phyloP scores from a whole-genome alignment of 1,284 basidiomycete genomes.

The Cryptococcus sp. region DNA sequence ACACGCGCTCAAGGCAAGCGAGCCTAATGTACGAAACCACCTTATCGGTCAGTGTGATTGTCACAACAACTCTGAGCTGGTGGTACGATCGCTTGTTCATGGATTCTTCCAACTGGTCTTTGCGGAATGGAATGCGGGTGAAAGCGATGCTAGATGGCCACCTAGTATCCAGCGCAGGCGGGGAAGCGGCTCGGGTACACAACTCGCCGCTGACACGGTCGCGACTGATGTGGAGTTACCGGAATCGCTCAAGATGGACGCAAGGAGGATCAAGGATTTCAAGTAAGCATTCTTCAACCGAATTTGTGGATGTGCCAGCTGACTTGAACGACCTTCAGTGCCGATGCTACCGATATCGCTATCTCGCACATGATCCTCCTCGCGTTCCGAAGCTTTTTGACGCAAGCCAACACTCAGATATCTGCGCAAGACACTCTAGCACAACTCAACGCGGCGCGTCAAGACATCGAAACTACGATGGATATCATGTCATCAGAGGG shows the following conservation, averaged over 20 bases:
- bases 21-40: slow-evolving; percentile 27
- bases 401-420: slow-evolving; percentile 2
- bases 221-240: slow-evolving; percentile 59
- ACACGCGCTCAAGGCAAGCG: slow-evolving; percentile 29
- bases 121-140: slow-evolving; percentile 22
- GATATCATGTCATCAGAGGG: slow-evolving; percentile 4
- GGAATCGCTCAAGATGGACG: slow-evolving; percentile 83
- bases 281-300: slow-evolving; percentile 22
- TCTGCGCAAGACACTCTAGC: slow-evolving; percentile 1
- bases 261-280: slow-evolving; percentile 65
- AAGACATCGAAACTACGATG: slow-evolving; percentile 11
- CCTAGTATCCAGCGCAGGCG: slow-evolving; percentile 39
- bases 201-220: slow-evolving; percentile 49
- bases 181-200: slow-evolving; percentile 28
- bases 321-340: slow-evolving; percentile 53
- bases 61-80: slow-evolving; percentile 30
- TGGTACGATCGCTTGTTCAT: slow-evolving; percentile 60
- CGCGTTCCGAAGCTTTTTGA: slow-evolving; percentile 61
- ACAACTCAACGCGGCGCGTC: slow-evolving; percentile 2
- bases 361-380: slow-evolving; percentile 77
- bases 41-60: slow-evolving; percentile 35
- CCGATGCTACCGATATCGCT: slow-evolving; percentile 73
- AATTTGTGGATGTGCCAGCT: neutral
- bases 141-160: slow-evolving; percentile 46
- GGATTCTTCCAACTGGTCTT: slow-evolving; percentile 73